Base-by-base conservation (phyloP, 1,284 basidiomycete genomes). In the Malassezia yamatoensis region DNA sequence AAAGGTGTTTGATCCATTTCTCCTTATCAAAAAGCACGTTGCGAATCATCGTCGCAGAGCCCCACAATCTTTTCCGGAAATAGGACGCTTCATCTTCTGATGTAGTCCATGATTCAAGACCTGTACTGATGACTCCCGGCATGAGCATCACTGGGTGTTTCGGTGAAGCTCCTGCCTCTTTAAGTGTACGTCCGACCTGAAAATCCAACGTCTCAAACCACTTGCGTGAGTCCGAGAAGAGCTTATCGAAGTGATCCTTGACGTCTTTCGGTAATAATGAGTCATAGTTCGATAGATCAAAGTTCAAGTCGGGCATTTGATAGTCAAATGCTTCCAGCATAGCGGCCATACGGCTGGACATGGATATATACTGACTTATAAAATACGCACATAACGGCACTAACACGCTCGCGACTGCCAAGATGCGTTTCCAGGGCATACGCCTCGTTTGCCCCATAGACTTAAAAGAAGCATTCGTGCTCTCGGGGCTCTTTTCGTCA, bases 1-100 rank as follows among this genome's bases (percentile, higher is more conserved):
- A 84, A 76, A 98, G 83, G 0, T 90, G 85, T 29, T 83, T 77
- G 62, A 96, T 85, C 94, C 94, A 99, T 59, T 79, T 80, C 44
- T 86, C 85, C 62, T 84, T 84, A 68, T 89, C 87, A 67, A 90
- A 86, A 1, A 86, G 83, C 32, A 88, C 86, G 63, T 87, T 87
- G 1, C 87, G 83, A 49, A 93, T 76, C 89, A 91, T 90, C 43
- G 82, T 83, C 54, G 62, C 71, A 51, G 60, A 70, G 5, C 68
- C 70, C 72, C 72, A 74, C 10, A 74, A 60, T 8, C 72, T 55
- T 51, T 72, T 67, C 16, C 70, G 61, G 51, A 74, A 74, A 59
- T 66, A 67, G 45, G 63, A 54, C 1, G 59, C 45, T 15, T 63
- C 54, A 3, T 57, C 52, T 29, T 59, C 58, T 45, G 66, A 57